phyloP scores from a whole-genome alignment of 352 stramenopile species.

The Bremia lactucae region DNA sequence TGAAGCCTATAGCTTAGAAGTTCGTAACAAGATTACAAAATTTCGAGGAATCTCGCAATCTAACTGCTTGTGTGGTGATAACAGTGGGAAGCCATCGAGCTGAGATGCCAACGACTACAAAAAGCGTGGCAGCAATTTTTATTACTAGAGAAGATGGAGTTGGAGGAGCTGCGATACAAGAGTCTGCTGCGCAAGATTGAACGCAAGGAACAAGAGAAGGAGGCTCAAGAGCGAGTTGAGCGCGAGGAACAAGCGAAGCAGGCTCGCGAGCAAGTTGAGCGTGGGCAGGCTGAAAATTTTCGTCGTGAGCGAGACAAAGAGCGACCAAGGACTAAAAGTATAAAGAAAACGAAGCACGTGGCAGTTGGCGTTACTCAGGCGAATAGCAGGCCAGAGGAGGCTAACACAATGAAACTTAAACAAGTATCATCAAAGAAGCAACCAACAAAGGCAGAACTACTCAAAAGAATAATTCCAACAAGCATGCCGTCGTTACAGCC shows the following conservation, averaged over 20 bases:
- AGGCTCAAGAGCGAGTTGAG: slow-evolving; percentile 5
- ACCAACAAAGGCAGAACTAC: slow-evolving; percentile 3
- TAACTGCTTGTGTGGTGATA: slow-evolving; percentile 1
- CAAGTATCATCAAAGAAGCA: slow-evolving; percentile 5
- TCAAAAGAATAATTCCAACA: slow-evolving; percentile 13
- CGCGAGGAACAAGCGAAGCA: slow-evolving; percentile 14
- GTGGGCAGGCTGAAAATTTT: slow-evolving; percentile 10
- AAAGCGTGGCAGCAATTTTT: slow-evolving; percentile 47
- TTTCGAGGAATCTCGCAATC: neutral
- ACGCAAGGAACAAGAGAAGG: slow-evolving; percentile 13
- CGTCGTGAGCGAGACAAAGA: slow-evolving; percentile 6
- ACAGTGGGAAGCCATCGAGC: slow-evolving; percentile 56
- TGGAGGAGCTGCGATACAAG: slow-evolving; percentile 36
- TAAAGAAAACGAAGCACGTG: slow-evolving; percentile 8
- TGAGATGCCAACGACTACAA: slow-evolving; percentile 37
- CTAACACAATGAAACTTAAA: slow-evolving; percentile 7
- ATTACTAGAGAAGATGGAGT: slow-evolving; percentile 39
- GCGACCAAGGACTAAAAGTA: neutral
- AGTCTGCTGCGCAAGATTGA: slow-evolving; percentile 14
- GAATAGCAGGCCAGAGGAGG: slow-evolving; percentile 1
- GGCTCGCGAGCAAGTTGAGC: slow-evolving; percentile 1
- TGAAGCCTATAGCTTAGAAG: slow-evolving; percentile 52
- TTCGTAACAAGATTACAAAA: slow-evolving; percentile 8
- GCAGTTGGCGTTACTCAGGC: slow-evolving; percentile 5
- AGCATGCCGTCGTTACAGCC: slow-evolving; percentile 6